Base-by-base conservation (phyloP, 2,329 filamentous ascomycete species). In the Phialophora chinensis region DNA sequence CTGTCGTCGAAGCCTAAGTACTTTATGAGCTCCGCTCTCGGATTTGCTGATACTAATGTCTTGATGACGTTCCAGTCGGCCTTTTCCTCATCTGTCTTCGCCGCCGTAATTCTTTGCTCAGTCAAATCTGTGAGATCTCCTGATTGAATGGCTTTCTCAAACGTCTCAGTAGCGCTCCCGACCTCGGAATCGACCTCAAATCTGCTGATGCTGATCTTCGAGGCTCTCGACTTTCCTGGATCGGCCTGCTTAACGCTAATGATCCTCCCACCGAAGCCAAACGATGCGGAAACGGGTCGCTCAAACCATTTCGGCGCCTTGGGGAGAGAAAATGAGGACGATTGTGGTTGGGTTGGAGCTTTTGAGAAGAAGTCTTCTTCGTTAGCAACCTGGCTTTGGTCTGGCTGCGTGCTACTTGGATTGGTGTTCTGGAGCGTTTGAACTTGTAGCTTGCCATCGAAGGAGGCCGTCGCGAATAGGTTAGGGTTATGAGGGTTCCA, bases 321-420 rank as follows among this genome's bases (percentile, higher is more conserved):
- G 57, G 85, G 83, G 53, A 99, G 83, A 2, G 92, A 92, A 83
- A 98, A 99, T 2, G 91, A 93, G 29, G 91, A 91, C 25, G 90
- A 91, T 78, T 97, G 93, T 2, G 94, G 92, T 74, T 97, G 92
- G 6, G 90, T 91, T 77, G 97, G 93, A 11, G 93, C 94, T 77
- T 92, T 93, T 14, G 91, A 91, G 75, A 99, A 99, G 83, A 99
- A 99, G 75, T 98, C 95, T 75, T 97, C 95, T 56, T 91, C 93
- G 74, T 97, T 92, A 35, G 95, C 80, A 60, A 88, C 88, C 73
- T 87, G 84, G 73, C 84, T 88, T 73, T 91, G 88, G 5, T 82
- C 80, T 55, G 86, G 83, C 77, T 93, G 88, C 0, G 89, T 85
- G n/a, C 86, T 84, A 65, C 91, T 87, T 11, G 89, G 87, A 76